Base-by-base conservation (phyloP, 208 protist genomes). In the Porcisia deanei region DNA sequence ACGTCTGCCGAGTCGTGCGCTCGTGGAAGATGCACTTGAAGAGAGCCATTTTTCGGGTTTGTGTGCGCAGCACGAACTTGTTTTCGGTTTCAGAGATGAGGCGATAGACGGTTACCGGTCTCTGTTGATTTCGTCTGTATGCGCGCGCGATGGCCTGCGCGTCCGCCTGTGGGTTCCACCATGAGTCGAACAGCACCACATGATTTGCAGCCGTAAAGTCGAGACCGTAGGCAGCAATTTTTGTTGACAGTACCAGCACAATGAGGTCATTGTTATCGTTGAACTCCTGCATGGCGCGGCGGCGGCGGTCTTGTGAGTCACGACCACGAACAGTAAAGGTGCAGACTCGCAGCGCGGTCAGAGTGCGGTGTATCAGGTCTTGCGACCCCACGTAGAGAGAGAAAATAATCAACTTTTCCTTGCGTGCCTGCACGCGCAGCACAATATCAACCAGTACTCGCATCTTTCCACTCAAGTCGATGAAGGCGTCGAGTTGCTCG, bases 161-260 rank as follows among this genome's bases (percentile, higher is more conserved):
- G 76, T 99, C 99, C 57, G 99, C 98, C 80, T 99, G 98, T 18
- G 98, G 98, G 79, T 99, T 99, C 98, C 98, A 99, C 92, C 98
- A 99, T n/a, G 88, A 95, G 77, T 99, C 99, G 83, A 99, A 99
- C 41, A 99, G 93, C 45, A 99, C 91, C 8, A 99, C 99, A 25
- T 99, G 99, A 81, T 99, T 99, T 18, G 99, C 99, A 2, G 95
- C 98, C 1, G 96, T 97, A 47, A 99, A 94, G 80, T 99, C 99
- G 58, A 99, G 98, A 37, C 99, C 99, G 20, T 99, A 93, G 9
- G 99, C 98, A 25, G 97, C 98, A 53, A 99, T 98, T 61, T 97
- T 95, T 5, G 98, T 99, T 0, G 98, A 99, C 4, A 99, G 80
- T 54, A 99, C 87, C 69, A 99, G 81, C 34, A 81, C 87, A 10